Evolutionary conservation across 148 eudicot species (phyloP), one percentile per base, ranked within the genome.

Genomic region (Selenicereus undatus): DNA sequence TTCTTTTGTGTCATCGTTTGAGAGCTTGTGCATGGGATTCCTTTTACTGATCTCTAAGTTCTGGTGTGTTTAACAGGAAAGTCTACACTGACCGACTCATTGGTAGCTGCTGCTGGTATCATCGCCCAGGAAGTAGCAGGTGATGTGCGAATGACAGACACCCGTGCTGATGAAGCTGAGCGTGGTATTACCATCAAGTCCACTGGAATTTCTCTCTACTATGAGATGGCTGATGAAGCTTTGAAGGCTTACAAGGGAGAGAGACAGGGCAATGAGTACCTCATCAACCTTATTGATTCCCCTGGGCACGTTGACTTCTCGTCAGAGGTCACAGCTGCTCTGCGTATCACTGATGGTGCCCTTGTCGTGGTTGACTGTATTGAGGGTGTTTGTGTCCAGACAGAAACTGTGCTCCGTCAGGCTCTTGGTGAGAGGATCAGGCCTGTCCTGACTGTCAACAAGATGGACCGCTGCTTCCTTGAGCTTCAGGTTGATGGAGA

Each of bases 91-190:
- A 62, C 68, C 0, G 68, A 62, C 9, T 62, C 68, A 7, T n/a
- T 62, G 68, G 68, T 62, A 29, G 68, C 68, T 62, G 68, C 68
- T 62, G 68, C 68, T 62, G 68, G 68, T 62, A 62, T 62, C 27
- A 62, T 62, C 11, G 68, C 68, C 27, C 68, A 62, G 27, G 68
- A 62, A 62, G 9, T 24, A 1, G 68, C 68, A 1, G 68, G 68
- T 62, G 68, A 62, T 62, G 68, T 62, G 27, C 68, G 68, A 21
- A 62, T 62, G 68, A 62, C 68, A 22, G 68, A 62, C 22, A 62
- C 68, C 26, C 68, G 68, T n/a, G 68, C 68, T 62, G 68, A 62
- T 62, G 68, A 62, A 62, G 68, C 68, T 62, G 68, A 62, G 11
- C 68, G 68, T 62, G 68, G 68, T 62, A 62, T 62, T 62, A 62